Conservation (phyloP, 2,329 filamentous ascomycete genomes). For the Monosporascus sp. region DNA sequence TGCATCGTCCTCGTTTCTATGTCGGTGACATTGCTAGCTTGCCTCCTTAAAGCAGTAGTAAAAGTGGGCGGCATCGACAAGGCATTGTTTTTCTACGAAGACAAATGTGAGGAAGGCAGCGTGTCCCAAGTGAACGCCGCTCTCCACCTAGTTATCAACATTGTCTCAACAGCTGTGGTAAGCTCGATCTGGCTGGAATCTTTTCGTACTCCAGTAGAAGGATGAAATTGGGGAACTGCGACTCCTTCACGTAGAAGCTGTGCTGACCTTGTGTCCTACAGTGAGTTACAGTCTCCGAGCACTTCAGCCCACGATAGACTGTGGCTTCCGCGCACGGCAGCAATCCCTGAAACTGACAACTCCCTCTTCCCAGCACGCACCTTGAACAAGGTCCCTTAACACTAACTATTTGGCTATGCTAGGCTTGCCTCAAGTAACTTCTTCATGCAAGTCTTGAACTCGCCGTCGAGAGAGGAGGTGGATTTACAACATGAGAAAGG, state of each 20-base stretch:
- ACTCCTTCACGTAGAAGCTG: background rate
- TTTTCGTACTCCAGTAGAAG: no score
- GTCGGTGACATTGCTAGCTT: slow-evolving; percentile 7
- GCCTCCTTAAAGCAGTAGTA: slow-evolving; percentile 5
- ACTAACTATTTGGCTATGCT: background rate
- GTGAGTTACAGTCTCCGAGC: slow-evolving; percentile 1
- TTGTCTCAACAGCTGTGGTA: slow-evolving; percentile 18
- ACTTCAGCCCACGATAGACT: no score
- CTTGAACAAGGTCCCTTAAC: background rate
- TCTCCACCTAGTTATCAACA: slow-evolving; percentile 16
- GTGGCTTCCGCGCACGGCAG: no score
- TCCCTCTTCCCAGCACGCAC: background rate
- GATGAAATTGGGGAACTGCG: no score
- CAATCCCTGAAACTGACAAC: background rate
- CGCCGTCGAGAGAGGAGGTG: slow-evolving; percentile 43
- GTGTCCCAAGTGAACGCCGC: slow-evolving; percentile 6
- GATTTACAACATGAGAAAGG: slow-evolving; percentile 37
- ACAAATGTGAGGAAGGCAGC: slow-evolving; percentile 8
- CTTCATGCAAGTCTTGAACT: slow-evolving; percentile 43
- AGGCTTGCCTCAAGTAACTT: slow-evolving; percentile 41
- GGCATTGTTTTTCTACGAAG: slow-evolving; percentile 13
- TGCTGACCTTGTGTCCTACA: slow-evolving; percentile 2
- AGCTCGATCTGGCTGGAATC: background rate
- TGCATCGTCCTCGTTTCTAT: slow-evolving; percentile 11
- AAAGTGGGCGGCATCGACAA: slow-evolving; percentile 5